Evolutionary conservation across 2,329 filamentous ascomycete genomes (phyloP).

Genomic region (Aspergillus spinulosporus): DNA sequence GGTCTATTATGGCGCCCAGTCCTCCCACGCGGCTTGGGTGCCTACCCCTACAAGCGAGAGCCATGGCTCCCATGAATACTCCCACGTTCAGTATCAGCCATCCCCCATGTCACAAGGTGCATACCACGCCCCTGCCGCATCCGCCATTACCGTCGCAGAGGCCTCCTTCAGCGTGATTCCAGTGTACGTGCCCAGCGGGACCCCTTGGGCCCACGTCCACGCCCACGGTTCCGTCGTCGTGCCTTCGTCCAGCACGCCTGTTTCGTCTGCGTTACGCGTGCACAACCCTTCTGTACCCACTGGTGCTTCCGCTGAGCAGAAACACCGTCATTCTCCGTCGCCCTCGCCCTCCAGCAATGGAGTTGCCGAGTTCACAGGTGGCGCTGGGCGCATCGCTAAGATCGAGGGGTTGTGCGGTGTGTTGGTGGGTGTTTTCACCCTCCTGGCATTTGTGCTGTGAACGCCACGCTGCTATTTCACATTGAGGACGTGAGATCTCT

Average conservation of each 20-base stretch:
- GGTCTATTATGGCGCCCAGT: not conserved
- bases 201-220: slow-evolving; percentile 13
- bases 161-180: slow-evolving; percentile 30
- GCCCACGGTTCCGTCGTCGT: slow-evolving; percentile 21
- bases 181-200: slow-evolving; percentile 26
- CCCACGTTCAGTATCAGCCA: not conserved
- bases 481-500: too few species aligned
- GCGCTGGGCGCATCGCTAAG: slow-evolving; percentile 22
- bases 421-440: slow-evolving; percentile 26
- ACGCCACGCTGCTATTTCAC: too few species aligned
- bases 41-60: not conserved
- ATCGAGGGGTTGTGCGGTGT: slow-evolving; percentile 26
- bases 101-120: not conserved
- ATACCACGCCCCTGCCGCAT: slow-evolving; percentile 1
- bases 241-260: slow-evolving; percentile 21
- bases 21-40: not conserved
- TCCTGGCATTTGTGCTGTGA: slow-evolving; percentile 33
- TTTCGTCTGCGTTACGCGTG: slow-evolving; percentile 28
- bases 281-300: slow-evolving; percentile 32
- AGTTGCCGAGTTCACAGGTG: slow-evolving; percentile 27
- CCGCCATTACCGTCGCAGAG: slow-evolving; percentile 17
- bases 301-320: slow-evolving; percentile 49
- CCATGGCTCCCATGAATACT: not conserved
- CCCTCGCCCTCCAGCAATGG: slow-evolving; percentile 35
- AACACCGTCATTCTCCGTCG: slow-evolving; percentile 36